Evolutionary conservation across 2,329 filamentous ascomycete genomes (phyloP).

Genomic region (Magnaporthiopsis incrustans): DNA sequence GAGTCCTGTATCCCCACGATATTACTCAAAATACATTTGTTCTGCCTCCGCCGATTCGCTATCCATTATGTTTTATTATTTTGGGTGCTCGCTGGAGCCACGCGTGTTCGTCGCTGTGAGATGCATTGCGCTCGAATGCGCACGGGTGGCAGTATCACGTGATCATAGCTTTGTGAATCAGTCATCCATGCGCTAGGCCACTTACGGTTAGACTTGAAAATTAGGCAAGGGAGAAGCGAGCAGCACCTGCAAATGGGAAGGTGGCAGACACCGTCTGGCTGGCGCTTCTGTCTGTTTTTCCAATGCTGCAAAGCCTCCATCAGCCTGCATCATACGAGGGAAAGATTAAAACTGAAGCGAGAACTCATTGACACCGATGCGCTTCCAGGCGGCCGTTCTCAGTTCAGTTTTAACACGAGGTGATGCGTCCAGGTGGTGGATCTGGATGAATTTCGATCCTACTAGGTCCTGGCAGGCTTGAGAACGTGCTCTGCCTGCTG

Average conservation of each 20-base stretch:
- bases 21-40: no score
- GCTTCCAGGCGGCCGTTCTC: neutral
- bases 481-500: constrained; percentile 11
- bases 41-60: no score
- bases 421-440: constrained; percentile 11
- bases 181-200: neutral
- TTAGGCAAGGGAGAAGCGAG: constrained; percentile 5
- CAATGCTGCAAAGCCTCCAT: neutral
- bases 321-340: neutral
- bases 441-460: constrained; percentile 16
- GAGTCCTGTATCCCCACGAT: no score
- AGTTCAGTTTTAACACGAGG: neutral
- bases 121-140: neutral
- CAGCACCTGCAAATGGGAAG: neutral
- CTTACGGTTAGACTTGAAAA: constrained; percentile 4
- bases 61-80: neutral
- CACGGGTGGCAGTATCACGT: neutral
- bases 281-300: neutral
- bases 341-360: neutral
- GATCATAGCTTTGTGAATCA: neutral
- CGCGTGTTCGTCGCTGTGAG: neutral
- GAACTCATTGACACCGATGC: neutral
- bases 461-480: neutral
- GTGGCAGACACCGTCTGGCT: neutral
- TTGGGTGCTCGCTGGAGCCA: neutral